Base-by-base conservation (phyloP, 495 filamentous ascomycete genomes). In the Cercophora sp. region DNA sequence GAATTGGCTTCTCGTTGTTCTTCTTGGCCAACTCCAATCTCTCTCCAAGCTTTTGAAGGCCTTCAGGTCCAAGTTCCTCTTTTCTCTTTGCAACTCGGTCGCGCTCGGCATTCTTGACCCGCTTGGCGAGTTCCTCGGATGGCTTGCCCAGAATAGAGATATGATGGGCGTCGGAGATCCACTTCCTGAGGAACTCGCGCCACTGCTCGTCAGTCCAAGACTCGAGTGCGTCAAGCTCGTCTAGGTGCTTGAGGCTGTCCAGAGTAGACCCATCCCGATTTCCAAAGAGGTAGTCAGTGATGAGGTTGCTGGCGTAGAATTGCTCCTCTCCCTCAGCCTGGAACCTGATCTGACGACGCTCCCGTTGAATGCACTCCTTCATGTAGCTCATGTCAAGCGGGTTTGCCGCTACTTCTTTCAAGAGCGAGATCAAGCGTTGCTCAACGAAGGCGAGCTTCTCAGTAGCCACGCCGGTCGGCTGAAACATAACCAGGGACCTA, bases 221-320 rank as follows among this genome's bases (percentile, higher is more conserved):
- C 55, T 87, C 84, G 23, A 99, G 69, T 2, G 72, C 70, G 51
- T 96, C 88, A 64, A 89, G 95, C 55, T 88, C 85, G 29, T 72
- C 72, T 39, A 97, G 62, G 18, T 70, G 81, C 36, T 80, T 78
- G 10, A 96, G 68, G 37, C 87, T 78, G 36, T 79, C 75, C 59
- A 97, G 71, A 18, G 86, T 90, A 6, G 86, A 86, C 0, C 93
- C 93, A 62, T 93, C 86, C 36, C 88, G 79, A 48, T 84, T 84
- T 25, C 92, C 94, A 56, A 90, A 99, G 23, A 97, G 75, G 68
- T 94, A 93, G 59, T 97, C 91, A 11, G 82, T 85, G 58, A 97
- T 93, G 35, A 96, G 82, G 32, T 86, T 84, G 50, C 79, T 85
- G 1, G 88, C 83, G 64, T 89, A 93, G 26, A 86, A 87, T 10